Evolutionary conservation across 768 basidiomycete species (phyloP).

Genomic region (Pleurotus citrinopileatus): DNA sequence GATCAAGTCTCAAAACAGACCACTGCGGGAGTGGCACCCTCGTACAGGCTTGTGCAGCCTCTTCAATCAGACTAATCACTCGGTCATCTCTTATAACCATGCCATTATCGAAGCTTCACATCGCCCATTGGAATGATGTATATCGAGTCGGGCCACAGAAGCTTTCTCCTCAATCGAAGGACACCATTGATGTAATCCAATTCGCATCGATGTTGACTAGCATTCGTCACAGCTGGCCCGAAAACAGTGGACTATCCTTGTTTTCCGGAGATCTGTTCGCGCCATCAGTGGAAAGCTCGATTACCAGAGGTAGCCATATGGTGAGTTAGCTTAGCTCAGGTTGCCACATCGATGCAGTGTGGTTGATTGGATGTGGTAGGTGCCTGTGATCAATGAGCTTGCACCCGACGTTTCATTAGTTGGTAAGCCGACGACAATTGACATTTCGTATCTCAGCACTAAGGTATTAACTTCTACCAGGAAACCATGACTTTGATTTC

Average conservation of each 20-base stretch:
- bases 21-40: no score
- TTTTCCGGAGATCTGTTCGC: constrained; percentile 92
- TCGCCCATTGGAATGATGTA: constrained; percentile 79
- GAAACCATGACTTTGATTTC: constrained; percentile 94
- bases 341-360: background rate
- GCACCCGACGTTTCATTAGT: constrained; percentile 78
- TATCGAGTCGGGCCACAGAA: constrained; percentile 83
- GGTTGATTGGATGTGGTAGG: constrained; percentile 39
- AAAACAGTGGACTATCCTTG: constrained; percentile 59
- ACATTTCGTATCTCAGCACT: no score
- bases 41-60: no score
- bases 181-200: constrained; percentile 84
- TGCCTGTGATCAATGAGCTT: constrained; percentile 81
- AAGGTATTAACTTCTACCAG: no score
- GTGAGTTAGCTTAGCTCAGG: constrained; percentile 34
- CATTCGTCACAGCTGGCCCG: constrained; percentile 56
- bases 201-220: constrained; percentile 72
- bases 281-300: constrained; percentile 82
- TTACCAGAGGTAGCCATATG: constrained; percentile 91
- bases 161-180: constrained; percentile 42
- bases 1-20: no score
- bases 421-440: no score
- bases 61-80: no score
- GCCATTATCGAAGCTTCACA: constrained; percentile 27
- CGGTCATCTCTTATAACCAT: no score